A percentile compares a stretch with the other conserved stretches of the same genome.
Conservation (phyloP, 129 eudicot species). For the Pulicaria dysenterica region DNA sequence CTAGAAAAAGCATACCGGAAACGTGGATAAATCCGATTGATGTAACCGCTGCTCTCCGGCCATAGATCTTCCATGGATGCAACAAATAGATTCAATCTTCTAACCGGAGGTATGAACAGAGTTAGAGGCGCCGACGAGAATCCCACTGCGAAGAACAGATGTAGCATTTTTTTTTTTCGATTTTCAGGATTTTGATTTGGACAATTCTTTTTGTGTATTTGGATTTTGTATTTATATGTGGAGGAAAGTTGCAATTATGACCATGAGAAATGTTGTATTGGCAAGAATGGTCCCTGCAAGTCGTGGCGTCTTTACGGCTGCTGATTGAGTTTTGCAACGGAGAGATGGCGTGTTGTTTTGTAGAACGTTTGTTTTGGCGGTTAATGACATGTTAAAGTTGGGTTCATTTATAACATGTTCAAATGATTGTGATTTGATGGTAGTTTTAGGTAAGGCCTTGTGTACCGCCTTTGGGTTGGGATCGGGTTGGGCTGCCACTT, state of each 20-base stretch:
- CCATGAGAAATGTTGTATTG: not conserved
- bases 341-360: not conserved
- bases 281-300: not conserved
- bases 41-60: slow-evolving; percentile 54
- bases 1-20: slow-evolving; percentile 61
- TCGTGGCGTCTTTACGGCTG: slow-evolving; percentile 3
- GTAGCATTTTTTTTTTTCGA: slow-evolving; percentile 54
- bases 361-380: too few relatives aligned
- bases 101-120: slow-evolving; percentile 70
- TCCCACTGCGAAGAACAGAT: slow-evolving; percentile 74
- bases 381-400: too few relatives aligned
- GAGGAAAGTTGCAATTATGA: not conserved
- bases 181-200: not conserved
- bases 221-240: not conserved
- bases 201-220: not conserved
- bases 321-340: not conserved
- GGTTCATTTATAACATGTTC: too few relatives aligned
- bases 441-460: too few relatives aligned
- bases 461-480: too few relatives aligned
- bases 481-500: too few relatives aligned
- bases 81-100: slow-evolving; percentile 70
- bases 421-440: too few relatives aligned
- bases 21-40: slow-evolving; percentile 53
- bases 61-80: slow-evolving; percentile 65
- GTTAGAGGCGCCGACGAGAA: slow-evolving; percentile 84